Evolutionary conservation across 345 rosid genomes (phyloP).

Genomic region (Kernera saxatilis): DNA sequence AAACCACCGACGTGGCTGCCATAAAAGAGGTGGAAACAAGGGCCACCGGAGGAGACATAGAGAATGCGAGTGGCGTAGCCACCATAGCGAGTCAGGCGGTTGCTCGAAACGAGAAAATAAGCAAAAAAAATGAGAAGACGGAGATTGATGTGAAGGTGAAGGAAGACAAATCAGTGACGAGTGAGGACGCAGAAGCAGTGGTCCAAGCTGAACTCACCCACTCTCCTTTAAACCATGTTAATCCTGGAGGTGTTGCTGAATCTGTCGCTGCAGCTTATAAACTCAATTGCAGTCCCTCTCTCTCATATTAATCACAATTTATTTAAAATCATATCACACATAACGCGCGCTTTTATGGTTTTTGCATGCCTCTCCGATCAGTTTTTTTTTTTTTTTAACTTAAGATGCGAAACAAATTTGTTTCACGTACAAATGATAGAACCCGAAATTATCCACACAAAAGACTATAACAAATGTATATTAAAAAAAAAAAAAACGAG

Average conservation of each 20-base stretch:
- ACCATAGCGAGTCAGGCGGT: slow-evolving; percentile 11
- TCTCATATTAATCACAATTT: no score
- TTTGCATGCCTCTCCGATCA: no score
- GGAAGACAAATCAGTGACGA: slow-evolving; percentile 14
- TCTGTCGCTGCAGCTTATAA: slow-evolving; percentile 26
- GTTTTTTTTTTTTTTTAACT: no score
- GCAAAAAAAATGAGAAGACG: background rate
- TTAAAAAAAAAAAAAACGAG: no score
- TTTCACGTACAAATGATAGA: no score
- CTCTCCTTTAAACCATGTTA: background rate
- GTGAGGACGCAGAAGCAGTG: slow-evolving; percentile 32
- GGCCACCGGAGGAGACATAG: background rate
- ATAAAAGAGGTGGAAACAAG: slow-evolving; percentile 23
- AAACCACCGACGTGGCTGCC: slow-evolving; percentile 23
- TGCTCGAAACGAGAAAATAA: background rate
- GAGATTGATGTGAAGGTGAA: slow-evolving; percentile 17
- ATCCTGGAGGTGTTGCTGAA: slow-evolving; percentile 29
- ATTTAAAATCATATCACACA: no score
- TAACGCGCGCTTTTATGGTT: no score
- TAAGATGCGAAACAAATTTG: no score
- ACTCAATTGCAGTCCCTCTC: slow-evolving; percentile 8
- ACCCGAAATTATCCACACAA: no score
- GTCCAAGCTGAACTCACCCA: slow-evolving; percentile 20
- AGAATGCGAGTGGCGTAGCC: background rate
- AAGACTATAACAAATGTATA: no score